Evolutionary conservation across 768 basidiomycete genomes (phyloP).

Genomic region (Suillus subalutaceus): DNA sequence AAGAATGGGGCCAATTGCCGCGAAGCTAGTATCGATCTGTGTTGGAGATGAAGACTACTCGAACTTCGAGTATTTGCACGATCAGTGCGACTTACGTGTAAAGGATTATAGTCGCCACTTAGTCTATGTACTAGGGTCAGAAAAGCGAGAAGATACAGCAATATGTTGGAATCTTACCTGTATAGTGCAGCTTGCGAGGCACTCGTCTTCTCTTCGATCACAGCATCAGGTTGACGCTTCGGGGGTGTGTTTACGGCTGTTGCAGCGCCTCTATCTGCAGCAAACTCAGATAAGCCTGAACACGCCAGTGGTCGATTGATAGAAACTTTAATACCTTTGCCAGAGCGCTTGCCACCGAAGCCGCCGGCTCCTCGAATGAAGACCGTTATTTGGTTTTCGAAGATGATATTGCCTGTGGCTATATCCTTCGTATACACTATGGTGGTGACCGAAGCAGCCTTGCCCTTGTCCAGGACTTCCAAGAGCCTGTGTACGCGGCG

Average conservation of each 20-base stretch:
- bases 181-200: conserved; percentile 88
- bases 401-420: conserved; percentile 74
- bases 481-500: conserved; percentile 49
- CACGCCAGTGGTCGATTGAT: conserved; percentile 6
- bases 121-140: conserved; percentile 47
- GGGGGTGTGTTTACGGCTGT: conserved; percentile 82
- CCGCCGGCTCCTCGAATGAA: conserved; percentile 96
- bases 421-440: conserved; percentile 83
- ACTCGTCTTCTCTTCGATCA: conserved; percentile 86
- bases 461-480: conserved; percentile 89
- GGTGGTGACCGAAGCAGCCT: conserved; percentile 87
- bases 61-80: neutral
- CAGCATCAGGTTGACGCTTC: conserved; percentile 80
- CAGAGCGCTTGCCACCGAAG: conserved; percentile 88
- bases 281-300: neutral
- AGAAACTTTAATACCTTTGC: conserved; percentile 57
- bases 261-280: conserved; percentile 84
- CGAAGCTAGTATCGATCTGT: conserved; percentile 91
- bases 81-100: conserved; percentile 61
- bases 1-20: conserved; percentile 90
- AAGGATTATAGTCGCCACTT: conserved; percentile 90
- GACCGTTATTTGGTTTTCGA: conserved; percentile 90
- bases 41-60: neutral
- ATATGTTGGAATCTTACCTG: conserved; percentile 51
- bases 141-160: conserved; percentile 3